Evolutionary conservation across 257 asterid species (phyloP).

Genomic region (Anisodus acutangulus): DNA sequence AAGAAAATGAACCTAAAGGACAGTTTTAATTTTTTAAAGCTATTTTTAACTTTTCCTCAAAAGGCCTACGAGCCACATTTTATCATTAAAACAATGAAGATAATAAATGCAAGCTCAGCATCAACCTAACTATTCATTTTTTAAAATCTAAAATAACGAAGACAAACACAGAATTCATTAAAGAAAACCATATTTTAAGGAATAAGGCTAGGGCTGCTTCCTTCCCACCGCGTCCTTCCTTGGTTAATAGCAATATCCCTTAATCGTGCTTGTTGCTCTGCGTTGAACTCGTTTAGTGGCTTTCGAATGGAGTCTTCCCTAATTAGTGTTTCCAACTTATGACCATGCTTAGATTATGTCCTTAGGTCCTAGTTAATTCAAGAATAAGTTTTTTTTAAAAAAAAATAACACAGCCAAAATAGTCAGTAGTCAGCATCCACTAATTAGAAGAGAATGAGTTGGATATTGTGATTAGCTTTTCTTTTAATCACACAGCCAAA

Average conservation of each 20-base stretch:
- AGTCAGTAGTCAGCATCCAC: not conserved
- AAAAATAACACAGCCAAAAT: not conserved
- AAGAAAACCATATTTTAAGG: not conserved
- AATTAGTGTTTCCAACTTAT: too few relatives aligned
- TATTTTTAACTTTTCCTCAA: not conserved
- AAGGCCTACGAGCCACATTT: not conserved
- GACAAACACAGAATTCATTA: not conserved
- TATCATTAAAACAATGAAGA: not conserved
- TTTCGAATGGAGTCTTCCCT: too few relatives aligned
- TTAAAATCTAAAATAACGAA: not conserved
- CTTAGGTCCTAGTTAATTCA: not conserved
- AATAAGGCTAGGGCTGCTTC: too few relatives aligned
- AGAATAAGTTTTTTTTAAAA: not conserved
- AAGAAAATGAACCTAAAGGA: too few relatives aligned
- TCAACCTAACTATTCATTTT: not conserved
- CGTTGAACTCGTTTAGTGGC: too few relatives aligned
- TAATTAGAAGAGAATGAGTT: not conserved
- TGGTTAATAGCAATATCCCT: too few relatives aligned
- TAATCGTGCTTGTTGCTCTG: too few relatives aligned
- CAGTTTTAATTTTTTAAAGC: too few relatives aligned
- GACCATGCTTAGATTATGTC: not conserved
- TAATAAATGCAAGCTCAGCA: not conserved
- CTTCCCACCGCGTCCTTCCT: too few relatives aligned
- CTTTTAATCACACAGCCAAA: not conserved
- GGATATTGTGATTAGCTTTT: not conserved